These are phyloP conservation scores for Scedosporium apiospermum DNA, from an alignment of 2,329 filamentous ascomycete species.

Conservation along the genomic window DNA sequence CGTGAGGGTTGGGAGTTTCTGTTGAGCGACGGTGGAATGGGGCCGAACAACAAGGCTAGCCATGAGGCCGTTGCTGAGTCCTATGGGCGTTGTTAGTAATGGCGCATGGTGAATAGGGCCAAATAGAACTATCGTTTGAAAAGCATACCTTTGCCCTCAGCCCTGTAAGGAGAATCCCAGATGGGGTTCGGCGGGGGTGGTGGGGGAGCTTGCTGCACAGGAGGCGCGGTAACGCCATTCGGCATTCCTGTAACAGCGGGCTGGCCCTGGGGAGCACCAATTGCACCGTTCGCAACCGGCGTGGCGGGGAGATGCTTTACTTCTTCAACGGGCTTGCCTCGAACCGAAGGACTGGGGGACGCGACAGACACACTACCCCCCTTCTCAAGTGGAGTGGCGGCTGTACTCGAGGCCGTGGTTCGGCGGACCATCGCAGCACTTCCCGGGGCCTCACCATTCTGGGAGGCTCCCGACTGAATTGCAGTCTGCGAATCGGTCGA, in stretches of 20 bases:
- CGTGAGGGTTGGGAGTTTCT: not conserved
- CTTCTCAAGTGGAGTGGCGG: slow-evolving; percentile 25
- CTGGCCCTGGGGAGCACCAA: not conserved
- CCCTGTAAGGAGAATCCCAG: slow-evolving; percentile 16
- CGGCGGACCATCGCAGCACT: not conserved
- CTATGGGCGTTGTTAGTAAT: not conserved
- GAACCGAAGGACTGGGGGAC: slow-evolving; percentile 34
- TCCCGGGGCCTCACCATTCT: slow-evolving; percentile 15
- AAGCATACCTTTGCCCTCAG: slow-evolving; percentile 4
- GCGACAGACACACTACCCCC: slow-evolving; percentile 28
- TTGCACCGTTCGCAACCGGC: slow-evolving; percentile 18
- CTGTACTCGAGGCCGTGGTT: not conserved
- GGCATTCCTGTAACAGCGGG: not conserved
- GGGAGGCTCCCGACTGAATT: slow-evolving; percentile 20
- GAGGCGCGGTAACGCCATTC: not conserved
- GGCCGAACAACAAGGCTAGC: not conserved
- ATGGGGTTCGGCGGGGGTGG: slow-evolving; percentile 21
- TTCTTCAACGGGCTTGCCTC: slow-evolving; percentile 20
- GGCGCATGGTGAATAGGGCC: not conserved
- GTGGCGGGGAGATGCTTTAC: slow-evolving; percentile 24
- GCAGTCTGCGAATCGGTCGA: slow-evolving; percentile 23
- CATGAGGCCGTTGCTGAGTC: not conserved
- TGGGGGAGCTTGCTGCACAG: slow-evolving; percentile 18
- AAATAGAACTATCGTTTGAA: not conserved
- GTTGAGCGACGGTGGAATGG: not conserved